Evolutionary conservation across 2,329 filamentous ascomycete species (phyloP), one percentile per base, ranked within the genome.

Genomic region (Penicillium sp.): DNA sequence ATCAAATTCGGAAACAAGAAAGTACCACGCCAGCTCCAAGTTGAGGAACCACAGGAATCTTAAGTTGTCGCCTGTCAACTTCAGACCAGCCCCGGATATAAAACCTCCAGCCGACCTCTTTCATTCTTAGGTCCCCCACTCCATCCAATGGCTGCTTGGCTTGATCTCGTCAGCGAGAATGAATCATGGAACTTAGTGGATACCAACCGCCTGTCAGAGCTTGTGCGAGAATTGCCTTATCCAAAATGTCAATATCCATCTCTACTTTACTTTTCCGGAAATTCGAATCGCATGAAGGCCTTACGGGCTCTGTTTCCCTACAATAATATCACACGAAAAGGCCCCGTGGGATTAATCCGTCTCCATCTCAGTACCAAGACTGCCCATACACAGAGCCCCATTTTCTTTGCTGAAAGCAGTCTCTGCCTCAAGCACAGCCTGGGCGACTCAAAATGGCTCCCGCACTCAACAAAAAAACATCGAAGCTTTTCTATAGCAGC

Each of bases 321-420:
- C 34, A 61, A 61, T 38, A 61, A 61, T 41, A 29, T 59, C 19
- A 56, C 54, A 2, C 54, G 60, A 4, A 47, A 41, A 36, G 54
- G 56, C 4, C 36, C 52, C 38, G 27, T 47, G 9, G 52, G 51
- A 2, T 36, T 61, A n/a, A 42, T 45, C 11, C 54, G 54, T 4
- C 45, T 61, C 3, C 56, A 62, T 38, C 41, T 61, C 7, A 56
- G 54, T 34, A 54, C 51, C 19, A 27, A 39, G 14, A 53, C 60
- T 13, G 52, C 50, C 6, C 35, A 45, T 14, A 53, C 38, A 1
- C 36, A 57, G 30, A 41, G 54, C 16, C 60, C 55, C 26, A 27
- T 59, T 11, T 23, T 56, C n/a, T 58, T 61, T 47, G 48, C 58
- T 9, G 56, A 59, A 47, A 51, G 35, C 23, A 23, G 19, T 18